Base-by-base conservation (phyloP, 345 rosid genomes). In the Camelina neglecta region DNA sequence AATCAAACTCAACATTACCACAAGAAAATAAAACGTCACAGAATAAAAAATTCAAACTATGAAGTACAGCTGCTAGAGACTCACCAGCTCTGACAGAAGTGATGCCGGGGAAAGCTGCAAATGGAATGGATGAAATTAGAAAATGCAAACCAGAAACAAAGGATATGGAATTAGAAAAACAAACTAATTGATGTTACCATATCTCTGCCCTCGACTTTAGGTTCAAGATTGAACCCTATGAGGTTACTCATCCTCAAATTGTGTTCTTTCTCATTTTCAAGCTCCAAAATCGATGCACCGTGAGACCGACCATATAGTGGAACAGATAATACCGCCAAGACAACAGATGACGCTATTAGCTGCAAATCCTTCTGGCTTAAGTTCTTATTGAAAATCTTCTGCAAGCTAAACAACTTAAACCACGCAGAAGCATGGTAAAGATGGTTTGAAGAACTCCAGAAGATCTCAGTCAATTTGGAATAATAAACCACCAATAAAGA, bases 401-500 rank as follows among this genome's bases (percentile, higher is more conserved):
- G 98, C 69, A 94, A 95, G 7, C 83, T 81, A 76, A 92, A 94
- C 29, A 94, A 91, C 86, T 92, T 94, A 8, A 18, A 49, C 97
- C 97, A 94, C 4, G 97, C 96, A 79, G 90, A 94, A 44, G 92
- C 94, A 86, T 94, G 97, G 66, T 89, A 90, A 35, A 94, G 93
- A 86, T 86, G 83, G 80, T 96, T 89, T 51, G 90, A 85, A 6
- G 98, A 94, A 67, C 87, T 81, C 96, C 96, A 90, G 75, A 94
- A 92, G 55, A 94, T 89, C 75, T 89, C 98, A 1, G 95, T 86
- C 44, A 94, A 81, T 83, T 92, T 92, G 55, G 95, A 97, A 81
- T 92, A 94, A 45, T 92, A 94, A 65, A 94, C 89, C 66, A 92
- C 93, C 93, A 92, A 78, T 72, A 89, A 77, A 18, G 97, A 92